phyloP scores from a whole-genome alignment of 106 monocot genomes.

The Iris macrosiphon region DNA sequence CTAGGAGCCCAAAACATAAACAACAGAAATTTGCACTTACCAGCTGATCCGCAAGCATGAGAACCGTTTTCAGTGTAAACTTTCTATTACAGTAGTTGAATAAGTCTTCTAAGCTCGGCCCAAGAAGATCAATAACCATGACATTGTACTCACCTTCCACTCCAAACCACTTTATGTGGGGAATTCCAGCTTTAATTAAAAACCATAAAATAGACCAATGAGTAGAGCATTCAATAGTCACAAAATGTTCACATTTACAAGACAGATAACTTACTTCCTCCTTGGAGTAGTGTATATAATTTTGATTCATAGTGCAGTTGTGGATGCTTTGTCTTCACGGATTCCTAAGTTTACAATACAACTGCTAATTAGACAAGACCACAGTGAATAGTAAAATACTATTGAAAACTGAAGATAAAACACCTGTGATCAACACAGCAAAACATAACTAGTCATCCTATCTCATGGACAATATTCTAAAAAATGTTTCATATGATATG shows the following conservation, averaged over 20 bases:
- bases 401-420: background rate
- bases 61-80: slow-evolving; percentile 53
- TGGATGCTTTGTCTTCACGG: slow-evolving; percentile 41
- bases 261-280: slow-evolving; percentile 48
- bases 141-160: slow-evolving; percentile 71
- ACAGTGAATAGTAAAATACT: background rate
- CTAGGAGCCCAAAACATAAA: background rate
- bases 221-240: background rate
- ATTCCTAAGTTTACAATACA: slow-evolving; percentile 29
- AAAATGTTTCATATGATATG: too few relatives aligned
- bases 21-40: slow-evolving; percentile 13
- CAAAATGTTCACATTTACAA: background rate
- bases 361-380: background rate
- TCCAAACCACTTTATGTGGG: slow-evolving; percentile 71
- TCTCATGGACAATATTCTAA: too few relatives aligned
- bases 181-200: slow-evolving; percentile 50
- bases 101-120: slow-evolving; percentile 68
- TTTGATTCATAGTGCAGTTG: slow-evolving; percentile 44
- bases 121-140: slow-evolving; percentile 85
- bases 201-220: slow-evolving; percentile 2
- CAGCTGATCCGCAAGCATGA: slow-evolving; percentile 63
- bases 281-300: slow-evolving; percentile 67
- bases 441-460: too few relatives aligned
- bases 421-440: background rate
- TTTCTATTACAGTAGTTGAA: slow-evolving; percentile 75